Percentiles rank a stretch among this genome's conserved stretches.
These are phyloP conservation scores for Phytophthora melonis DNA, from an alignment of 352 stramenopile genomes.

Conservation along the genomic window DNA sequence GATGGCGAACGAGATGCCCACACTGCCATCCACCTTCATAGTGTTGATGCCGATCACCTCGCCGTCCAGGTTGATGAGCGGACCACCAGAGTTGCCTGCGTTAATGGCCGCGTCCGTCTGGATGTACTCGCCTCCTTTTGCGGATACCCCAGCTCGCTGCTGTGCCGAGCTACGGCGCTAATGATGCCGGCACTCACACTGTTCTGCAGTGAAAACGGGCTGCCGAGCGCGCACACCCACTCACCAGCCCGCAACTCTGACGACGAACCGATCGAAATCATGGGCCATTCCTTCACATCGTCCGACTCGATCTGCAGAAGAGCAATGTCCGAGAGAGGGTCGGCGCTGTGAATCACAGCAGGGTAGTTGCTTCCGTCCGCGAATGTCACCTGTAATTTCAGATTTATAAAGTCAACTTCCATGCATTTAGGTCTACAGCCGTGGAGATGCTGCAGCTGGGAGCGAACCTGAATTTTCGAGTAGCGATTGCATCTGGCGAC, in stretches of 20 bases:
- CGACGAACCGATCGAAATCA: slow-evolving; percentile 77
- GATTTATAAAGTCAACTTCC: background rate
- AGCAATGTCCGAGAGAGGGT: slow-evolving; percentile 92
- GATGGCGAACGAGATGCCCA: slow-evolving; percentile 94
- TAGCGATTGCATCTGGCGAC: slow-evolving; percentile 85
- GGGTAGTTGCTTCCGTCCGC: slow-evolving; percentile 82
- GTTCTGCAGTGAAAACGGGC: slow-evolving; percentile 92
- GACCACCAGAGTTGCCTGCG: slow-evolving; percentile 92
- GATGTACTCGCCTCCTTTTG: slow-evolving; percentile 92
- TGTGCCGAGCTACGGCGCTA: slow-evolving; percentile 88
- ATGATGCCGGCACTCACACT: slow-evolving; percentile 94
- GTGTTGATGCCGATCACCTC: slow-evolving; percentile 96
- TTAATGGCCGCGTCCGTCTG: slow-evolving; percentile 96
- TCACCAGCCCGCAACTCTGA: slow-evolving; percentile 87
- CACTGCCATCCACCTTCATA: slow-evolving; percentile 92
- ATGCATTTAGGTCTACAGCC: background rate
- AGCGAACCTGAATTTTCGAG: slow-evolving; percentile 77
- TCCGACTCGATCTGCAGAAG: slow-evolving; percentile 87
- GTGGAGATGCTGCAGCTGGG: background rate
- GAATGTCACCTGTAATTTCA: slow-evolving; percentile 77
- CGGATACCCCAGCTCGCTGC: slow-evolving; percentile 87
- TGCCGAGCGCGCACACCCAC: slow-evolving; percentile 94
- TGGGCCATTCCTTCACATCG: slow-evolving; percentile 69
- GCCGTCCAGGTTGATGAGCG: slow-evolving; percentile 94
- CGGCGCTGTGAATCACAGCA: slow-evolving; percentile 84